Evolutionary conservation across 345 rosid genomes (phyloP).

Genomic region (Raphanus raphanistrum): DNA sequence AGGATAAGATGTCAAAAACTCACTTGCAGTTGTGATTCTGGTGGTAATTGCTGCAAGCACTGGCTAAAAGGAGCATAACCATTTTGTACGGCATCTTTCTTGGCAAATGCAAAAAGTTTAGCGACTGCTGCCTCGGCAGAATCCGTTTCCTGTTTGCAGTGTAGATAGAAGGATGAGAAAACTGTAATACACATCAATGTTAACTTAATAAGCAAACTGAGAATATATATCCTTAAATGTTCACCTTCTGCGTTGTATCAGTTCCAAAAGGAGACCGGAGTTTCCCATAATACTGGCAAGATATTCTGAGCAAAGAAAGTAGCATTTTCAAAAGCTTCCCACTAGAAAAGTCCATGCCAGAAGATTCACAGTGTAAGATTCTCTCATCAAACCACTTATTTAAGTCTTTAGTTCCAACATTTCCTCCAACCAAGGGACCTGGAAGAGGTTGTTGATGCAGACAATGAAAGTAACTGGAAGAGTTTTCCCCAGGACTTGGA

Average conservation of each 20-base stretch:
- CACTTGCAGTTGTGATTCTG: conserved; percentile 88
- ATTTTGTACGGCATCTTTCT: conserved; percentile 56
- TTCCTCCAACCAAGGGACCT: conserved; percentile 96
- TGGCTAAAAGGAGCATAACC: conserved; percentile 55
- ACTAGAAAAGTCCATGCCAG: conserved; percentile 55
- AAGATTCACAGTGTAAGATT: conserved; percentile 60
- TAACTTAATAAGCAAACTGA: background rate
- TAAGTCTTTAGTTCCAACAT: conserved; percentile 83
- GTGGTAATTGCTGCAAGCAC: conserved; percentile 82
- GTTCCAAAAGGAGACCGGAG: conserved; percentile 89
- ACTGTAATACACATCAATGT: background rate
- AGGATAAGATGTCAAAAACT: conserved; percentile 19
- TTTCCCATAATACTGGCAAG: conserved; percentile 94
- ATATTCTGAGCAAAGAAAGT: conserved; percentile 84
- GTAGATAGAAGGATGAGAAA: conserved; percentile 8
- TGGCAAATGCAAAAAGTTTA: conserved; percentile 80
- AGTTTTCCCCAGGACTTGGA: conserved; percentile 44
- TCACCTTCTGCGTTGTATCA: conserved; percentile 67
- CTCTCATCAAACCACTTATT: conserved; percentile 96
- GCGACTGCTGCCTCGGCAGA: conserved; percentile 95
- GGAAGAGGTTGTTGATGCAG: conserved; percentile 78
- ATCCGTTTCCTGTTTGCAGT: conserved; percentile 65
- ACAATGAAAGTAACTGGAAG: conserved; percentile 63
- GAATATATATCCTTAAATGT: conserved; percentile 3
- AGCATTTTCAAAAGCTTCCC: conserved; percentile 68